These are phyloP conservation scores for Fusarium robinianum DNA, from an alignment of 2,329 filamentous ascomycete species.

Conservation along the genomic window DNA sequence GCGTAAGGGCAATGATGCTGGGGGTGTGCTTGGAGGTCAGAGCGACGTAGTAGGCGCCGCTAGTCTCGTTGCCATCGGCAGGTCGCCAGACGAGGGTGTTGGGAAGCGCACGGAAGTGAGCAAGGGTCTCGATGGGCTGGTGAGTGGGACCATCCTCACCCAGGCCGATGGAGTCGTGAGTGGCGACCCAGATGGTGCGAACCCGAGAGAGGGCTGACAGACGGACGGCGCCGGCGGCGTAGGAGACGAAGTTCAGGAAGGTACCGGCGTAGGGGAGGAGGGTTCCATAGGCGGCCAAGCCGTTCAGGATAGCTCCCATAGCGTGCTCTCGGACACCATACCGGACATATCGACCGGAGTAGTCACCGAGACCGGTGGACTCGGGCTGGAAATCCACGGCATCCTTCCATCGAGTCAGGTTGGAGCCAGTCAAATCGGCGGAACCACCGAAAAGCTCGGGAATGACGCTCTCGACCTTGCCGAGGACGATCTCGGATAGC, in stretches of 20 bases:
- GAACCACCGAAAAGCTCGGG: slow-evolving; percentile 96
- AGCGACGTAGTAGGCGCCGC: slow-evolving; percentile 94
- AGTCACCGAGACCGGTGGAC: slow-evolving; percentile 82
- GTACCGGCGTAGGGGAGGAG: slow-evolving; percentile 93
- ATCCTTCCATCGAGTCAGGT: slow-evolving; percentile 97
- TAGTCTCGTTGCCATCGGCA: slow-evolving; percentile 97
- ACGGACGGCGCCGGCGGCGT: slow-evolving; percentile 92
- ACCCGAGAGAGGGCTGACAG: slow-evolving; percentile 90
- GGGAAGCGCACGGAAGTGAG: slow-evolving; percentile 97
- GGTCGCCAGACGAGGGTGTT: slow-evolving; percentile 99
- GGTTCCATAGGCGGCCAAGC: slow-evolving; percentile 92
- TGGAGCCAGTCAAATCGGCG: slow-evolving; percentile 96
- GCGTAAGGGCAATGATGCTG: slow-evolving; percentile 90
- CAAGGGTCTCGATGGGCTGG: slow-evolving; percentile 97
- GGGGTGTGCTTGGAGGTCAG: slow-evolving; percentile 89
- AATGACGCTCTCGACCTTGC: slow-evolving; percentile 79
- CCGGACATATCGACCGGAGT: slow-evolving; percentile 87
- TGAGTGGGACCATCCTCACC: slow-evolving; percentile 98
- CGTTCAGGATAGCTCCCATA: slow-evolving; percentile 94
- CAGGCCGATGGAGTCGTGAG: slow-evolving; percentile 98
- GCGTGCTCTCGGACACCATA: slow-evolving; percentile 91
- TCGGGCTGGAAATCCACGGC: slow-evolving; percentile 98
- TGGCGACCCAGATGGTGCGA: slow-evolving; percentile 93
- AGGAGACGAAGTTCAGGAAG: slow-evolving; percentile 99
- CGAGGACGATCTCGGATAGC: slow-evolving; percentile 90